Evolutionary conservation across 768 basidiomycete species (phyloP).

Genomic region (Suillus weaverae): DNA sequence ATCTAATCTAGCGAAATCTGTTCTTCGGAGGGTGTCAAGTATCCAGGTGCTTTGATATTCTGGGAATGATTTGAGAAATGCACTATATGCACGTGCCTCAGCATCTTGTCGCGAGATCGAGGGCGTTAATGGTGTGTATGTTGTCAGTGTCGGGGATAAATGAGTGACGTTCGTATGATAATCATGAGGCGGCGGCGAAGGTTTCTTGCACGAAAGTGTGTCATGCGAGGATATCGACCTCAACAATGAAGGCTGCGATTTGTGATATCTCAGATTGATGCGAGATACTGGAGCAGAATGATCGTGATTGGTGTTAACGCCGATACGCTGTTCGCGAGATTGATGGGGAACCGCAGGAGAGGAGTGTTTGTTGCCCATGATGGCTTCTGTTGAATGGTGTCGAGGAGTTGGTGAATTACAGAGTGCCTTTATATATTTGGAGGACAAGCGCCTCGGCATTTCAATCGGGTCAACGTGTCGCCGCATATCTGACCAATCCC

Average conservation of each 20-base stretch:
- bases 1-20: conserved; percentile 61
- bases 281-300: conserved; percentile 29
- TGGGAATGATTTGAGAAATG: conserved; percentile 46
- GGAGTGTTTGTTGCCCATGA: conserved; percentile 34
- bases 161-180: conserved; percentile 6
- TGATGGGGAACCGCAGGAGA: conserved; percentile 27
- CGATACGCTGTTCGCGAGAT: conserved; percentile 9
- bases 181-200: conserved; percentile 6
- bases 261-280: conserved; percentile 41
- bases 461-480: background rate
- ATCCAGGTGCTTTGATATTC: conserved; percentile 73
- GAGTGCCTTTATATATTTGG: conserved; percentile 2
- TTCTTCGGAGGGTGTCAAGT: conserved; percentile 63
- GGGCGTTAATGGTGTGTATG: conserved; percentile 30
- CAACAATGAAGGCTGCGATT: conserved; percentile 34
- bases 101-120: conserved; percentile 30
- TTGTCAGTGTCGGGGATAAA: conserved; percentile 14
- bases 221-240: conserved; percentile 42
- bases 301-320: conserved; percentile 9
- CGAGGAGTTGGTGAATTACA: background rate
- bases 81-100: conserved; percentile 43
- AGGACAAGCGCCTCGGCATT: background rate
- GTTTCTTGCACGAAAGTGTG: conserved; percentile 35
- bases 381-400: conserved; percentile 1
- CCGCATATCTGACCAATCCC: background rate